phyloP scores from a whole-genome alignment of 2,329 filamentous ascomycete genomes.

The Sporothrix curviconia region DNA sequence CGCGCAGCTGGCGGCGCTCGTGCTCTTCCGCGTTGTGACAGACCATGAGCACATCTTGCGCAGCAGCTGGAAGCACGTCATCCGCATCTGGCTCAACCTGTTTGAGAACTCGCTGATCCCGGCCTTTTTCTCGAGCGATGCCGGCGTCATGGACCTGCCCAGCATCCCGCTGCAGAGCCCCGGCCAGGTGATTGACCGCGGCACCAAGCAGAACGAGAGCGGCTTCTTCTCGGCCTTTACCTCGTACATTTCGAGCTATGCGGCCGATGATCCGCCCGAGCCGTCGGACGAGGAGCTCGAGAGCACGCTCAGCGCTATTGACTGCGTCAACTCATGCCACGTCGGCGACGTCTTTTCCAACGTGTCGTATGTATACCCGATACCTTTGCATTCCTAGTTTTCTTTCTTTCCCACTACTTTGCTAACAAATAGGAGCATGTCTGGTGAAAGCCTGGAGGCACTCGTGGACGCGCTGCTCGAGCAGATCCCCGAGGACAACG shows the following conservation, averaged over 20 bases:
- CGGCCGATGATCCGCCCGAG: conserved; percentile 93
- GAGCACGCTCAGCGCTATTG: conserved; percentile 87
- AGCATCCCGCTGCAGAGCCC: conserved; percentile 85
- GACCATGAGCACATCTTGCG: conserved; percentile 73
- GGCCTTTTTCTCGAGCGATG: conserved; percentile 61
- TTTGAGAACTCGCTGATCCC: conserved; percentile 93
- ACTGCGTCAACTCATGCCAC: conserved; percentile 86
- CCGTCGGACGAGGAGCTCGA: conserved; percentile 96
- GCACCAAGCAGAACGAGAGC: conserved; percentile 66
- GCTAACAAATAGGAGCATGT: conserved; percentile 31
- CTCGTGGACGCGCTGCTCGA: conserved; percentile 69
- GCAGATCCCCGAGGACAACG: conserved; percentile 77
- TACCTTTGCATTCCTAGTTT: background rate
- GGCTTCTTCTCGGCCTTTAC: conserved; percentile 92
- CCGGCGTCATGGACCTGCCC: conserved; percentile 62
- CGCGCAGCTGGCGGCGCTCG: conserved; percentile 85
- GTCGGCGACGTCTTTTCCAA: conserved; percentile 78
- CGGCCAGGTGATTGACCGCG: conserved; percentile 87
- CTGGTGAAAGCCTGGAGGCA: conserved; percentile 30
- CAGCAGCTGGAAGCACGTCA: conserved; percentile 74
- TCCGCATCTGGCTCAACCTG: conserved; percentile 88
- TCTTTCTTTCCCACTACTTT: background rate
- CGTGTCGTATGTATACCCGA: conserved; percentile 56
- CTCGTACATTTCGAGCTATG: conserved; percentile 97
- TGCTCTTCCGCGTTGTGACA: conserved; percentile 88